Evolutionary conservation across 169 alveolate genomes (phyloP), one percentile per base, ranked within the genome.

Genomic region (Cardiosporidium cionae): DNA sequence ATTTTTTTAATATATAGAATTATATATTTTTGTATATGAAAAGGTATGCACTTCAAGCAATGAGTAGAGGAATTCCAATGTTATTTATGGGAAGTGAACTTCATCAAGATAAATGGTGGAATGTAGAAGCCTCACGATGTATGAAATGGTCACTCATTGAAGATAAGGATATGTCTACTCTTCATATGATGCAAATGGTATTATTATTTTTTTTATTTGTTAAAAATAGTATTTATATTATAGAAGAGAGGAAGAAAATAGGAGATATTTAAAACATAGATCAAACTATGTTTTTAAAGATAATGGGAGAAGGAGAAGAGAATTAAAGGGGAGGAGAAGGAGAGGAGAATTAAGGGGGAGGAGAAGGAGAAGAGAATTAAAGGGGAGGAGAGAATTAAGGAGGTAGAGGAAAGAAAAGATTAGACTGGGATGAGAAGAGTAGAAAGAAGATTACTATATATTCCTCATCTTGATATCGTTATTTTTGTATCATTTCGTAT

Each of bases 31-130:
- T n/a, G n/a, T n/a, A n/a, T n/a, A n/a, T n/a, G n/a, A n/a, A n/a
- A n/a, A 81, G 68, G 82, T 82, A 71, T 66, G 64, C 35, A 36
- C 71, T 65, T 79, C 85, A 68, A 68, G 80, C 80, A 7, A 32
- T 65, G 52, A 35, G 73, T 28, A 67, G 80, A 7, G 80, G 80
- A 62, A 66, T 77, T 1, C 87, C 87, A 52, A 77, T 82, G 87
- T 27, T 82, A 37, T 82, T 82, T 28, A 77, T 78, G 85, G 87
- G 87, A 31, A 66, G 80, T 1, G 87, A 82, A 62, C 77, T 70
- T 35, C 72, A 33, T 9, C 87, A 82, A 35, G 84, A 78, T 9
- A 68, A 52, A 3, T 82, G 81, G 81, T 82, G 87, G 87, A 37
- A 81, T 1, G 80, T 65, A n/a, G 83, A 78, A 25, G 32, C 7